Conservation (phyloP, 768 basidiomycete genomes). For the Suillus sp. region DNA sequence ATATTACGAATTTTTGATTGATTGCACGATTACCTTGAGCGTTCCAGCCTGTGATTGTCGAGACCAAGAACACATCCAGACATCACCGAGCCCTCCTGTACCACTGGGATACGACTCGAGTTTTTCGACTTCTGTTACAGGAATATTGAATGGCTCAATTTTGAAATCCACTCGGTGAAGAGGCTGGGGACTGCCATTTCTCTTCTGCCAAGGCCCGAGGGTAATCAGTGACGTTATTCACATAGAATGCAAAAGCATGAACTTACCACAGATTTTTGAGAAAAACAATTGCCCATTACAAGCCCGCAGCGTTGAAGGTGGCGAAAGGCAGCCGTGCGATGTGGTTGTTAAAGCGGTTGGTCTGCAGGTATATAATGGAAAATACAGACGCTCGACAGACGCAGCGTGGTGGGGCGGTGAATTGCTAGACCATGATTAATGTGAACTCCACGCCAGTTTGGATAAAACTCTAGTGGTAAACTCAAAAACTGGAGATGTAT, state of each 20-base stretch:
- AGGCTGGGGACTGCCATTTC: background rate
- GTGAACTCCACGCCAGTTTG: background rate
- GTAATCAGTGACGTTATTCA: background rate
- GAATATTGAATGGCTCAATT: background rate
- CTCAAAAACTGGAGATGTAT: background rate
- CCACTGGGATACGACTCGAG: background rate
- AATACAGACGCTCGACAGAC: background rate
- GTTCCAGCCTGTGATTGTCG: background rate
- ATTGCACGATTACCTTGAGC: background rate
- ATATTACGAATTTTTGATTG: background rate
- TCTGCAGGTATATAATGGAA: background rate
- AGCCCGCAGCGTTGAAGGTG: background rate
- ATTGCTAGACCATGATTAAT: background rate
- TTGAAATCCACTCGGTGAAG: background rate
- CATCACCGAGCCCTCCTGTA: constrained; percentile 12
- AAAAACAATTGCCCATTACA: background rate
- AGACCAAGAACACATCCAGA: constrained; percentile 14
- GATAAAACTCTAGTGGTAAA: background rate
- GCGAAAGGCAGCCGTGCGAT: background rate
- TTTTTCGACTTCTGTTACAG: background rate
- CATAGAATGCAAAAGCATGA: background rate
- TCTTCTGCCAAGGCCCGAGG: background rate
- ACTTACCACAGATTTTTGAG: background rate
- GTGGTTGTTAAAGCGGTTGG: background rate
- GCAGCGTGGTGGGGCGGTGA: background rate